phyloP scores from a whole-genome alignment of 2,329 filamentous ascomycete genomes.

The Fusarium sp. region DNA sequence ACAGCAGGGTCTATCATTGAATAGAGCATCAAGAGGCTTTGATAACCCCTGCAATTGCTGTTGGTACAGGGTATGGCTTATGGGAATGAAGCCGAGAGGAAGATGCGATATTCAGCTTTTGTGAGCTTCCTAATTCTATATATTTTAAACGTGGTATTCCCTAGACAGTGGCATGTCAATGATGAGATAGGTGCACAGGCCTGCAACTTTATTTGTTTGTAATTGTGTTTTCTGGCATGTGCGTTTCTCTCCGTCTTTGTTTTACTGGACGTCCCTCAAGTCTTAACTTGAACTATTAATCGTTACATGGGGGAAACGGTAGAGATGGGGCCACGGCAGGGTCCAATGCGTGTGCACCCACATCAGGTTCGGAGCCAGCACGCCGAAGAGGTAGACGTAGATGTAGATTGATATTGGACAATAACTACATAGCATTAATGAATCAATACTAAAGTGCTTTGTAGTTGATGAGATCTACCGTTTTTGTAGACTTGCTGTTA shows the following conservation, averaged over 20 bases:
- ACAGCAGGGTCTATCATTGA: constrained; percentile 5
- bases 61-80: constrained; percentile 20
- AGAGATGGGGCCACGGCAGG: constrained; percentile 47
- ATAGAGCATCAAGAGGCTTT: constrained; percentile 5
- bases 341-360: constrained; percentile 40
- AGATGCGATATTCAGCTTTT: background rate
- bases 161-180: constrained; percentile 45
- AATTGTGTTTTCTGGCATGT: constrained; percentile 49
- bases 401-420: background rate
- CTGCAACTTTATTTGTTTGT: constrained; percentile 46
- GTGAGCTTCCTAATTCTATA: constrained; percentile 24
- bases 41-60: constrained; percentile 1
- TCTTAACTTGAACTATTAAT: constrained; percentile 7
- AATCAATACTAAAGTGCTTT: background rate
- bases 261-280: background rate
- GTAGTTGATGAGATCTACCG: background rate
- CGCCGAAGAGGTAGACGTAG: constrained; percentile 40
- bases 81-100: constrained; percentile 39
- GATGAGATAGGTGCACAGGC: constrained; percentile 45
- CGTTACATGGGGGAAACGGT: constrained; percentile 23
- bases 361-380: constrained; percentile 39
- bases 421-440: background rate
- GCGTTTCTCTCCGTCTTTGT: constrained; percentile 21
- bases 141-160: constrained; percentile 17
- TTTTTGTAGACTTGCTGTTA: background rate